Evolutionary conservation across 2,329 filamentous ascomycete species (phyloP), one percentile per base, ranked within the genome.

Genomic region (Hysterium pulicare): DNA sequence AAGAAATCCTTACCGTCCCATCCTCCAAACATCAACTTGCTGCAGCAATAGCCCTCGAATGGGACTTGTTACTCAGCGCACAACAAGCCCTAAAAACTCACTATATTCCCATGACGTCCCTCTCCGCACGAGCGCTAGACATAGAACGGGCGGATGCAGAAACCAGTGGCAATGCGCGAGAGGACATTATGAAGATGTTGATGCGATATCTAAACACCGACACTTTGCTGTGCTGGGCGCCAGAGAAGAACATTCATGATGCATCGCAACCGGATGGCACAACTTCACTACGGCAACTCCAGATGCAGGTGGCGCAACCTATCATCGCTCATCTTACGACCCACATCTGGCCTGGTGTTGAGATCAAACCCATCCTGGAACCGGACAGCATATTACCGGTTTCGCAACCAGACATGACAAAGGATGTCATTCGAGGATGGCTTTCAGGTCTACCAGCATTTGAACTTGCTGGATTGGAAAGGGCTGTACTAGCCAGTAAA

Each of bases 161-260:
- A 8, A 74, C 73, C 3, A 66, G 73, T 30, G 62, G 58, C 13
- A 71, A 74, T 19, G 75, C 86, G 28, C 78, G 90, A 26, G 63
- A 77, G 0, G 72, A 77, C 31, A 82, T 96, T 35, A 71, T 85
- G 13, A 74, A 72, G 15, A 83, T 81, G 49, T 71, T 93, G 39
- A 79, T 97, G 76, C 80, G 86, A 35, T 97, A 97, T 67, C 78
- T 98, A 20, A 83, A 90, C 56, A 97, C 93, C 1, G 93, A 98
- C 69, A 90, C 88, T 0, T 71, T 97, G 26, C 80, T 98, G 2
- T 97, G 91, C 77, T 95, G 90, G 87, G 89, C 81, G 15, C 83
- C 83, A 0, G 75, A 75, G 57, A 70, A 70, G 42, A 70, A 69
- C 34, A 53, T 71, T 45, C 68, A 77, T 61, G 64, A 81, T 31